These are phyloP conservation scores for Balansia obtecta DNA, from an alignment of 2,329 filamentous ascomycete genomes.

Conservation along the genomic window DNA sequence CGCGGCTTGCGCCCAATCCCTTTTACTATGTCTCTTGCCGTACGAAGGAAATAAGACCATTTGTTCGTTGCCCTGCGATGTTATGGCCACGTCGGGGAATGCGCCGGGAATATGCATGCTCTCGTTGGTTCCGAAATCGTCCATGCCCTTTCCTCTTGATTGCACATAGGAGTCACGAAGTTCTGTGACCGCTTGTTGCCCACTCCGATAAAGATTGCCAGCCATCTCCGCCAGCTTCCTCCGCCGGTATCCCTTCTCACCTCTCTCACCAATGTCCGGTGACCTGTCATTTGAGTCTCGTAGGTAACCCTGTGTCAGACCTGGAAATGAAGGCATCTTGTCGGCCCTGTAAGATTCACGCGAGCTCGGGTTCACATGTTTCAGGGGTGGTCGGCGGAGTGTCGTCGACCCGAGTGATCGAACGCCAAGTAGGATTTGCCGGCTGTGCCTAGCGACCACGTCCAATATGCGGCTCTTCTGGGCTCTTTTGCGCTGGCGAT, in stretches of 20 bases:
- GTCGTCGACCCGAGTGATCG: background rate
- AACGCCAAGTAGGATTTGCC: constrained; percentile 32
- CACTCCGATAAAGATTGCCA: constrained; percentile 42
- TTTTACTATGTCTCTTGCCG: constrained; percentile 56
- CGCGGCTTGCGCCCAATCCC: constrained; percentile 21
- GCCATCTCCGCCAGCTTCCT: constrained; percentile 61
- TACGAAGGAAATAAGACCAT: constrained; percentile 95
- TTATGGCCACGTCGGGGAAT: constrained; percentile 77
- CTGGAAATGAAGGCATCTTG: constrained; percentile 17
- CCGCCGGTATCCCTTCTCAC: constrained; percentile 59
- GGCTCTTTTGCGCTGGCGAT: constrained; percentile 44
- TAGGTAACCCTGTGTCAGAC: constrained; percentile 16
- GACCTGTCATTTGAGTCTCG: constrained; percentile 14
- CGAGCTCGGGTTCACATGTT: constrained; percentile 21
- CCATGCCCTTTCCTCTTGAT: constrained; percentile 26
- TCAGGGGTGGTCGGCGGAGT: constrained; percentile 8
- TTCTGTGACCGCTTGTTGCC: constrained; percentile 44
- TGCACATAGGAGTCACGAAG: constrained; percentile 48
- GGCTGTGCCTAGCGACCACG: constrained; percentile 26
- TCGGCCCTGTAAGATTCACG: constrained; percentile 15
- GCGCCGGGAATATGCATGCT: constrained; percentile 50
- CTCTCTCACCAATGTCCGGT: constrained; percentile 16
- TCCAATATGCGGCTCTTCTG: constrained; percentile 35
- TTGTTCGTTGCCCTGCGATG: constrained; percentile 70
- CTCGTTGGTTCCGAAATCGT: constrained; percentile 17